Conservation (phyloP, 2,329 filamentous ascomycete genomes). For the Phialophora verrucosa region DNA sequence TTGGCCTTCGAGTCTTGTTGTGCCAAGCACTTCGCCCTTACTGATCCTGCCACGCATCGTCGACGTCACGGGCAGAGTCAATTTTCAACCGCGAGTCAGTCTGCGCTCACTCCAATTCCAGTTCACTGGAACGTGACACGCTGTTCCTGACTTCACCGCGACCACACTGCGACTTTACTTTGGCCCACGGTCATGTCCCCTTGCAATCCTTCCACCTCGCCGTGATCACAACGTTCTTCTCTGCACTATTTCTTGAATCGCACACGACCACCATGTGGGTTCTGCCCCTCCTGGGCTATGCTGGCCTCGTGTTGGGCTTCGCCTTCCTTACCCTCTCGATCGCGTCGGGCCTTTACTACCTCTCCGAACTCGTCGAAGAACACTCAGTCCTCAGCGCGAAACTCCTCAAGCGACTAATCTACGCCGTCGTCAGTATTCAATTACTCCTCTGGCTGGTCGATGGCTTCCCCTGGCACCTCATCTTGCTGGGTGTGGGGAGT, state of each 20-base stretch:
- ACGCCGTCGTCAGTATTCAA: slow-evolving; percentile 77
- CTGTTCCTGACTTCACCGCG: not conserved
- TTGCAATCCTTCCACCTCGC: not conserved
- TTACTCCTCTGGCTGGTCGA: slow-evolving; percentile 78
- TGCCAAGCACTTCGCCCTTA: not conserved
- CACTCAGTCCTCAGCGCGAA: slow-evolving; percentile 92
- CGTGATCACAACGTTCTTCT: not conserved
- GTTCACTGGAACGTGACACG: not conserved
- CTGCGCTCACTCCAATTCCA: not conserved
- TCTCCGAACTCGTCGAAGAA: slow-evolving; percentile 97
- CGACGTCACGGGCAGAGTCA: not conserved
- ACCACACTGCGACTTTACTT: not conserved
- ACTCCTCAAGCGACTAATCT: slow-evolving; percentile 83
- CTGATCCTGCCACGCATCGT: not conserved
- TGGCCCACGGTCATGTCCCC: not conserved
- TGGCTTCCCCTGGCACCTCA: slow-evolving; percentile 78
- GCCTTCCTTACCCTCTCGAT: slow-evolving; percentile 93
- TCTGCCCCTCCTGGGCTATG: slow-evolving; percentile 86
- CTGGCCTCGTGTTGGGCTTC: slow-evolving; percentile 87
- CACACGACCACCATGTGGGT: slow-evolving; percentile 77
- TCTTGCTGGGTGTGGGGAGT: slow-evolving; percentile 74
- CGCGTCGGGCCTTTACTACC: slow-evolving; percentile 98
- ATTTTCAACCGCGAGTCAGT: not conserved
- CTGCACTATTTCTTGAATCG: not conserved
- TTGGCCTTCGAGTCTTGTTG: too few species aligned